Evolutionary conservation across 805 yeast species (phyloP).

Genomic region (Barnettozyma pratensis): DNA sequence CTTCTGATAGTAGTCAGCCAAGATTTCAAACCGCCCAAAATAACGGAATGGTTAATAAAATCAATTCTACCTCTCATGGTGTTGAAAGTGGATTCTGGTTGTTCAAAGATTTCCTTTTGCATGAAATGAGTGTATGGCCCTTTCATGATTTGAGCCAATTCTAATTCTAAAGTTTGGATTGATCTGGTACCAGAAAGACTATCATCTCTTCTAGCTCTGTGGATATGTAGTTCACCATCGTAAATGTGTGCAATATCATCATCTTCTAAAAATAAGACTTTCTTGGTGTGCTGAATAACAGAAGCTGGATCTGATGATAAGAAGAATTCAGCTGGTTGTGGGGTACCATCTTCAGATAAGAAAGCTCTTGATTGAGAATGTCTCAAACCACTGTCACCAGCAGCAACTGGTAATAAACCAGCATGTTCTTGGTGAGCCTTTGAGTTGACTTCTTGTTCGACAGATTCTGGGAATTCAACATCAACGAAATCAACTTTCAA

Average conservation of each 20-base stretch:
- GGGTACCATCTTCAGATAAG: slow-evolving; percentile 86
- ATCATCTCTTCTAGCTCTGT: slow-evolving; percentile 84
- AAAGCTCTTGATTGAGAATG: slow-evolving; percentile 96
- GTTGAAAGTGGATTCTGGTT: slow-evolving; percentile 96
- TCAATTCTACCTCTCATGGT: slow-evolving; percentile 99
- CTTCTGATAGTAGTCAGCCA: slow-evolving; percentile 87
- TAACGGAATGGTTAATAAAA: slow-evolving; percentile 71
- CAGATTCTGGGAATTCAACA: slow-evolving; percentile 78
- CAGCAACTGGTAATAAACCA: slow-evolving; percentile 48
- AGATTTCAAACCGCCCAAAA: slow-evolving; percentile 83
- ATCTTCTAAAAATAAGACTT: slow-evolving; percentile 93
- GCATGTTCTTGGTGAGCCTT: slow-evolving; percentile 11
- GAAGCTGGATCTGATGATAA: slow-evolving; percentile 97
- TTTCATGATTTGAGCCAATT: slow-evolving; percentile 96
- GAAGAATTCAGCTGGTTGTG: slow-evolving; percentile 93
- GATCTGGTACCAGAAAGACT: slow-evolving; percentile 93
- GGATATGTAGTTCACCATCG: slow-evolving; percentile 97
- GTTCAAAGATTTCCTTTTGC: slow-evolving; percentile 98
- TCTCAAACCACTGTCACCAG: slow-evolving; percentile 55
- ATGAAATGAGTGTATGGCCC: slow-evolving; percentile 94
- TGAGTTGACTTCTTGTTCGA: slow-evolving; percentile 25
- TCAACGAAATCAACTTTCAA: slow-evolving; percentile 97
- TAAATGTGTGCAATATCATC: slow-evolving; percentile 98
- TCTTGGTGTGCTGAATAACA: slow-evolving; percentile 93
- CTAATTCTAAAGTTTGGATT: slow-evolving; percentile 94